Percentiles rank a stretch among this genome's conserved stretches.
Conservation (phyloP, 2,329 filamentous ascomycete species). For the Fusarium anthophilum region DNA sequence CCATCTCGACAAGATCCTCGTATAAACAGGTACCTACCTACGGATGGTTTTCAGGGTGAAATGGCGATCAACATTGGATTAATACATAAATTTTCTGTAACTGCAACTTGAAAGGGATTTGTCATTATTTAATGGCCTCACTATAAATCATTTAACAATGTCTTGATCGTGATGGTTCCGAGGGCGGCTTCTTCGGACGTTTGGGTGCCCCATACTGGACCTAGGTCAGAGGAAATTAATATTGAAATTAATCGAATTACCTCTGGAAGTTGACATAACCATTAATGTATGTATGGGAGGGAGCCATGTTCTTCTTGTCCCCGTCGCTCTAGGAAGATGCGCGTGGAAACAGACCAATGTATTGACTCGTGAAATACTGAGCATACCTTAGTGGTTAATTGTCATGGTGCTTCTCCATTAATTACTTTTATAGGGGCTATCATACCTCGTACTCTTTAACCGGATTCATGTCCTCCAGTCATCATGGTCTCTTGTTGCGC, state of each 20-base stretch:
- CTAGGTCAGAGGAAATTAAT: conserved; percentile 29
- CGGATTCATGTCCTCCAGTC: not conserved
- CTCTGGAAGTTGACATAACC: conserved; percentile 11
- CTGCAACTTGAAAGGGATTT: not conserved
- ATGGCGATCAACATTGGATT: conserved; percentile 13
- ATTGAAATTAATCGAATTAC: conserved; percentile 22
- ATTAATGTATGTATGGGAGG: not conserved
- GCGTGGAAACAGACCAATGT: not conserved
- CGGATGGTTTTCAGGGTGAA: conserved; percentile 14
- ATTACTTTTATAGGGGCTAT: not conserved
- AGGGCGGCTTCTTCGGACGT: not conserved
- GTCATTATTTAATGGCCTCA: not conserved
- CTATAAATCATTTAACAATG: not conserved
- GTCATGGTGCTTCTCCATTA: not conserved
- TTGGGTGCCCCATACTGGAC: not conserved
- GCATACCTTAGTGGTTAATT: not conserved
- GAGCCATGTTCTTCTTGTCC: not conserved
- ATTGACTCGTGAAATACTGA: not conserved
- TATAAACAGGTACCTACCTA: not conserved
- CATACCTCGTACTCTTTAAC: not conserved
- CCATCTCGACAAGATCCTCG: conserved; percentile 2
- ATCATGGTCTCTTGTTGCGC: not conserved
- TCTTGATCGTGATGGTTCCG: not conserved
- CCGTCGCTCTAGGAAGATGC: not conserved
- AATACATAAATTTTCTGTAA: not conserved